Conservation (phyloP, 2,329 filamentous ascomycete genomes). For the Fonsecaea pedrosoi region DNA sequence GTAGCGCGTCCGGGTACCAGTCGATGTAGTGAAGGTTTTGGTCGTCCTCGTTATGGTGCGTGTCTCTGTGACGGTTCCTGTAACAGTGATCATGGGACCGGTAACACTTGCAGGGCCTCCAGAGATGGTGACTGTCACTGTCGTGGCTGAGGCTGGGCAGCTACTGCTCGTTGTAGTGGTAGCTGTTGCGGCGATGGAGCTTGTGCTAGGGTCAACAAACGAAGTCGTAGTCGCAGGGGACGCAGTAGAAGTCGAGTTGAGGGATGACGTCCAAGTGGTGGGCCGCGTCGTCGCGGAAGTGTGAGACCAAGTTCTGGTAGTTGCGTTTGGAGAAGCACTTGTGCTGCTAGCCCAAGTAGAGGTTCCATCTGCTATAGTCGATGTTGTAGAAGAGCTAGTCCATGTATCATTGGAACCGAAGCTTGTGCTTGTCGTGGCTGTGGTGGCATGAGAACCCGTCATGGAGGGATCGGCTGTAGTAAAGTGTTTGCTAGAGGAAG, state of each 20-base stretch:
- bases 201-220: slow-evolving; percentile 14
- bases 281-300: background rate
- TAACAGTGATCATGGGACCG: slow-evolving; percentile 1
- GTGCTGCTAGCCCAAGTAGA: slow-evolving; percentile 10
- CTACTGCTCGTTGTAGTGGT: slow-evolving; percentile 15
- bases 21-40: background rate
- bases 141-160: slow-evolving; percentile 9
- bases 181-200: slow-evolving; percentile 11
- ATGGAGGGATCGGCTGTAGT: slow-evolving; percentile 5
- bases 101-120: slow-evolving; percentile 3
- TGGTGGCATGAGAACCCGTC: slow-evolving; percentile 17
- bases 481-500: slow-evolving; percentile 5
- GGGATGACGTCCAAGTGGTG: slow-evolving; percentile 1
- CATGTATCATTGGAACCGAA: slow-evolving; percentile 2
- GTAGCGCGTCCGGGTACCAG: background rate
- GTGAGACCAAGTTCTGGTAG: slow-evolving; percentile 2
- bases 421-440: slow-evolving; percentile 17
- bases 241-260: slow-evolving; percentile 12
- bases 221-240: background rate
- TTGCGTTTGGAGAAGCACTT: slow-evolving; percentile 12
- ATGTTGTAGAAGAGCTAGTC: background rate
- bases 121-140: slow-evolving; percentile 12
- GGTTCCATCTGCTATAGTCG: slow-evolving; percentile 3
- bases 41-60: slow-evolving; percentile 18
- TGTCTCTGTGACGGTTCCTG: slow-evolving; percentile 3